These are phyloP conservation scores for Bipolaris zeicola DNA, from an alignment of 2,329 filamentous ascomycete genomes.

Conservation along the genomic window DNA sequence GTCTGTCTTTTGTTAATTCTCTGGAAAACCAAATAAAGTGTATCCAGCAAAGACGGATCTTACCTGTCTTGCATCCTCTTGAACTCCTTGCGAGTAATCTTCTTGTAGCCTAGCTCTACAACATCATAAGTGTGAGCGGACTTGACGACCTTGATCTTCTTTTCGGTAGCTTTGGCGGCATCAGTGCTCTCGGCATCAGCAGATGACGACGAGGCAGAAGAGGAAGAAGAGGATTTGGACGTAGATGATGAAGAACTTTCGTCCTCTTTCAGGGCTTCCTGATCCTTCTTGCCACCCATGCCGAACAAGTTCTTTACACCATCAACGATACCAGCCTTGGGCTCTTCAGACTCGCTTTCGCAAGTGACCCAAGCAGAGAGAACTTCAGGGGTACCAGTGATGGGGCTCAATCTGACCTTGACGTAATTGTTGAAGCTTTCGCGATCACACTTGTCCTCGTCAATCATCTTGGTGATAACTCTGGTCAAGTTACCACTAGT, in stretches of 20 bases:
- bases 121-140: slow-evolving; percentile 58
- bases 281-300: slow-evolving; percentile 88
- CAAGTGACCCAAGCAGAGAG: slow-evolving; percentile 80
- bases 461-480: slow-evolving; percentile 77
- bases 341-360: slow-evolving; percentile 72
- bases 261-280: slow-evolving; percentile 68
- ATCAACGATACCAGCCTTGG: slow-evolving; percentile 83
- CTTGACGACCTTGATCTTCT: slow-evolving; percentile 58
- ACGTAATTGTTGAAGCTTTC: slow-evolving; percentile 82
- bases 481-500: slow-evolving; percentile 85
- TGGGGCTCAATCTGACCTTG: slow-evolving; percentile 70
- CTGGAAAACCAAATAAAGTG: neutral
- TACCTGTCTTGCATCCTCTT: slow-evolving; percentile 64
- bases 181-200: slow-evolving; percentile 55
- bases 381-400: slow-evolving; percentile 82
- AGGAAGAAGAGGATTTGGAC: slow-evolving; percentile 47
- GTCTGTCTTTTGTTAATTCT: slow-evolving; percentile 53
- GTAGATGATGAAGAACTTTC: slow-evolving; percentile 51
- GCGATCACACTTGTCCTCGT: slow-evolving; percentile 76
- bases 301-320: slow-evolving; percentile 96
- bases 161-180: slow-evolving; percentile 54
- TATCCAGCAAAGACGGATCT: neutral
- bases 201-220: slow-evolving; percentile 54
- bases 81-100: slow-evolving; percentile 65
- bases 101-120: slow-evolving; percentile 56